A percentile compares a stretch with the other conserved stretches of the same genome.
Evolutionary conservation across 1,139 yeast genomes (phyloP).

Genomic region (Yamadazyma oceani): DNA sequence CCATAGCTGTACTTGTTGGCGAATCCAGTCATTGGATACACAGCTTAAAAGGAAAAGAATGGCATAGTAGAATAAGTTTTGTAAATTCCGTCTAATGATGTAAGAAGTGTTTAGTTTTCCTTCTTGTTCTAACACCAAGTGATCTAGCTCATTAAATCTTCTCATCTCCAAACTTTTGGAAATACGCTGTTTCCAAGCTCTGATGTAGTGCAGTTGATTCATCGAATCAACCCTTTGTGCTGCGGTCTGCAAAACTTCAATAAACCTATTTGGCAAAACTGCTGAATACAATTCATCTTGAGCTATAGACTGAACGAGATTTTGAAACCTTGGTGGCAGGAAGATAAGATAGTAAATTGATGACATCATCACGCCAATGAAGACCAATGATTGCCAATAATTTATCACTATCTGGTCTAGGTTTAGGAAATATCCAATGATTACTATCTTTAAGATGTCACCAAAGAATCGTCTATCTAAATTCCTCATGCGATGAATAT

Average conservation of each 20-base stretch:
- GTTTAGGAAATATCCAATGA: not conserved
- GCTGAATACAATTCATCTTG: constrained; percentile 1
- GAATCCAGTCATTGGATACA: not conserved
- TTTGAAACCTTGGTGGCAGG: not conserved
- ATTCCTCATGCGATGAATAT: not conserved
- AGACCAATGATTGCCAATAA: not conserved
- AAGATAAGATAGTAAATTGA: not conserved
- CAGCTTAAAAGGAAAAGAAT: not conserved
- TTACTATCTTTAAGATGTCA: not conserved
- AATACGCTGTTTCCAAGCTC: not conserved
- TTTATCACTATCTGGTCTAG: not conserved
- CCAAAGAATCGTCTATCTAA: constrained; percentile 3
- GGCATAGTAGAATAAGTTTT: not conserved
- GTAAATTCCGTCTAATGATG: not conserved
- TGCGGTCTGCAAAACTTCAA: not conserved
- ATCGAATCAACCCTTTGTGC: not conserved
- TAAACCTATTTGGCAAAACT: not conserved
- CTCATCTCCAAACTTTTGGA: not conserved
- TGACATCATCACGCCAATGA: not conserved
- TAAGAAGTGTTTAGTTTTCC: not conserved
- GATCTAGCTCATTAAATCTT: not conserved
- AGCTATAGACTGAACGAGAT: not conserved
- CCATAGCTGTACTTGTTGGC: not conserved
- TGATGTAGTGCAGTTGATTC: not conserved
- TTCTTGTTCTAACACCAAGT: not conserved